phyloP scores from a whole-genome alignment of 768 basidiomycete genomes.

The Flagelloscypha sp. region DNA sequence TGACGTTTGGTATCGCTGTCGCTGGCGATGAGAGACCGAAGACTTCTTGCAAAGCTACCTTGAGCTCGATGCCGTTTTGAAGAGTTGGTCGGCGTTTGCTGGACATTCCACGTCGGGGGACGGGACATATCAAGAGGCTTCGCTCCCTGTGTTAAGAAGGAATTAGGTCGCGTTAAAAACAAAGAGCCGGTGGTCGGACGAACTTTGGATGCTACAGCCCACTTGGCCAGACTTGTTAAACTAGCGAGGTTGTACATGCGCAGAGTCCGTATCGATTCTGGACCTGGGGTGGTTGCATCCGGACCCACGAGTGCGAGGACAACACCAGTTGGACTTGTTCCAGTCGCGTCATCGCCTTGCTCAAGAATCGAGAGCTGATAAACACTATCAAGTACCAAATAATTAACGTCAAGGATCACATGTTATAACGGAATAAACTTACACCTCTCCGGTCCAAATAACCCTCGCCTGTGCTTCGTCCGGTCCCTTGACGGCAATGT shows the following conservation, averaged over 20 bases:
- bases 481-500: constrained; percentile 47
- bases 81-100: constrained; percentile 37
- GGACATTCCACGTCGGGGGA: constrained; percentile 41
- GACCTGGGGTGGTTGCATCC: constrained; percentile 43
- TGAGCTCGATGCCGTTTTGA: constrained; percentile 43
- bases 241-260: constrained; percentile 83
- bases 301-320: constrained; percentile 70
- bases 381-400: constrained; percentile 35
- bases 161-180: constrained; percentile 8
- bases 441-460: constrained; percentile 79
- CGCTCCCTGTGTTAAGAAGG: constrained; percentile 32
- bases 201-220: constrained; percentile 64
- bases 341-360: constrained; percentile 43
- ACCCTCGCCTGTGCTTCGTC: constrained; percentile 58
- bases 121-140: constrained; percentile 53
- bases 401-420: background rate
- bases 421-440: constrained; percentile 15
- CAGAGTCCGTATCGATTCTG: constrained; percentile 46
- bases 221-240: constrained; percentile 65
- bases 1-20: constrained; percentile 13
- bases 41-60: constrained; percentile 51
- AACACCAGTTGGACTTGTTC: constrained; percentile 56
- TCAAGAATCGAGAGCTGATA: constrained; percentile 75
- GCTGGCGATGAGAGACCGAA: constrained; percentile 47
- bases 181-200: constrained; percentile 6